Conservation (phyloP, 345 rosid species). For the Garcia nutans region DNA sequence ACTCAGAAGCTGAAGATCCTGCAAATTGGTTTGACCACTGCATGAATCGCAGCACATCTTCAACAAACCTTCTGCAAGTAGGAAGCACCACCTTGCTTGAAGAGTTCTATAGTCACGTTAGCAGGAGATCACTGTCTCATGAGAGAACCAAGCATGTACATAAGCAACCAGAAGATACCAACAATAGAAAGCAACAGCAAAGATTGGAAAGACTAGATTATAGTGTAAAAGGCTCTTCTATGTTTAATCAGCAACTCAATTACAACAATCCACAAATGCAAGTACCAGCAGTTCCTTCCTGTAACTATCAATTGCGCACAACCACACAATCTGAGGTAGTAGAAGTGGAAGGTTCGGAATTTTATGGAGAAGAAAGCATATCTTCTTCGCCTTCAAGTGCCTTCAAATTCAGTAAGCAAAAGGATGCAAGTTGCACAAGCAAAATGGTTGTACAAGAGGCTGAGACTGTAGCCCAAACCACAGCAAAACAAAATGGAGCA, state of each 20-base stretch:
- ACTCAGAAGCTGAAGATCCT: slow-evolving; percentile 64
- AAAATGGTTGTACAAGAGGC: slow-evolving; percentile 26
- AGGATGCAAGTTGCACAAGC: slow-evolving; percentile 26
- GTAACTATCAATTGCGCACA: slow-evolving; percentile 27
- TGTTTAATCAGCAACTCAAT: slow-evolving; percentile 36
- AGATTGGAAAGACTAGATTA: slow-evolving; percentile 25
- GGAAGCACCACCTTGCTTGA: slow-evolving; percentile 39
- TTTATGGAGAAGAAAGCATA: slow-evolving; percentile 42
- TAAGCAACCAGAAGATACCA: slow-evolving; percentile 19
- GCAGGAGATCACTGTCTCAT: slow-evolving; percentile 33
- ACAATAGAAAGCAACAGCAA: slow-evolving; percentile 26
- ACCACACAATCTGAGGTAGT: slow-evolving; percentile 29
- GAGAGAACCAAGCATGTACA: slow-evolving; percentile 28
- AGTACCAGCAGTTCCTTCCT: slow-evolving; percentile 27
- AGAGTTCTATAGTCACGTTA: slow-evolving; percentile 35
- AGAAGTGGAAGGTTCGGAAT: slow-evolving; percentile 41
- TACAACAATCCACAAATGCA: slow-evolving; percentile 26
- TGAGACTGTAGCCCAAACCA: slow-evolving; percentile 19
- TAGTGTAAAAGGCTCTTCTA: slow-evolving; percentile 30
- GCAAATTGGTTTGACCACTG: slow-evolving; percentile 37
- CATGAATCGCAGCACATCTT: slow-evolving; percentile 27
- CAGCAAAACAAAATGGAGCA: slow-evolving; percentile 26
- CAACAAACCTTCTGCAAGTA: slow-evolving; percentile 30
- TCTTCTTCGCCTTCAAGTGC: slow-evolving; percentile 47
- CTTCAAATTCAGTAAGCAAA: slow-evolving; percentile 34